Base-by-base conservation (phyloP, 2,329 filamentous ascomycete genomes). In the Clonostachys solani region DNA sequence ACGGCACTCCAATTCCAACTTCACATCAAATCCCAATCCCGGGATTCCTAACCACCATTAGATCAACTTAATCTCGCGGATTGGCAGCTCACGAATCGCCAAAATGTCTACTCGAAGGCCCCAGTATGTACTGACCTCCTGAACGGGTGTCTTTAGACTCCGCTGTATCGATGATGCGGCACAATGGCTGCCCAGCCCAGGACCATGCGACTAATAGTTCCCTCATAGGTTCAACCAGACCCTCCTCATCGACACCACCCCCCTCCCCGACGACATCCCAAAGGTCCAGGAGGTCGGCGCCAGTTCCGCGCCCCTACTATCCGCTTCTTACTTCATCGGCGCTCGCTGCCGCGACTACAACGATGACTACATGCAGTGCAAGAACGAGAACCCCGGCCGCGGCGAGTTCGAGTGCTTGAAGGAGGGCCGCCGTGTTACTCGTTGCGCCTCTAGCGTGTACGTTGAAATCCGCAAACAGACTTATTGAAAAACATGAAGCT, bases 341-440 rank as follows among this genome's bases (percentile, higher is more conserved):
- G 92, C 91, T 56, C 86, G 92, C 64, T 99, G 94, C 84, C 87
- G 82, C 67, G 78, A 88, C 45, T 99, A 92, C 80, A 97, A 97
- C 72, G 94, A 99, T 77, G 94, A 99, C 74, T 99, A 87, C 75
- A 99, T 99, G 92, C 89, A 95, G 77, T 99, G 94, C 87, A 99
- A 99, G 86, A 89, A 83, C 58, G 91, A 96, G 73, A 85, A 90
- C 61, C 86, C 89, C 53, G 94, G 94, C 60, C 84, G 82, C 70
- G 94, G 91, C 67, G 94, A 99, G 77, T 71, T 95, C 54, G 89
- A 96, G 58, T 99, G 94, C 73, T 74, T 99, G 80, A 92, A 89
- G 78, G 94, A 99, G 75, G 94, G 94, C 48, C 83, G 94, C 68
- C 89, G 94, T 71, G 94, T 99, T 52, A 99, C 94, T 59, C 83